Conservation (phyloP, 192 early-diverging fungal species). For the Coemansia asiatica region DNA sequence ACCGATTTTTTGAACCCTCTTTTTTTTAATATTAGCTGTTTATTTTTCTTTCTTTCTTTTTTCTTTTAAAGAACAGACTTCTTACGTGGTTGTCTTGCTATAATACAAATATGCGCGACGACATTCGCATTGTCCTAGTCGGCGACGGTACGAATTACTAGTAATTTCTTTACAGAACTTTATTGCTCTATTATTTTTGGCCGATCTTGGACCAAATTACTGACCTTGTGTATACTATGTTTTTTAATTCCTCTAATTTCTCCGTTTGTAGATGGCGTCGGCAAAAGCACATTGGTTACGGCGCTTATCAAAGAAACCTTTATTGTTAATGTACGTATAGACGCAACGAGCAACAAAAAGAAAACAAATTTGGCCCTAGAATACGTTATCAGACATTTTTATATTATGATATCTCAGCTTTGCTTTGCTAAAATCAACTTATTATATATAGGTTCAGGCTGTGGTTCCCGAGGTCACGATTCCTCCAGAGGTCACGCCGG, state of each 20-base stretch:
- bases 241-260: neutral
- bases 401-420: neutral
- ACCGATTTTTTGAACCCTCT: neutral
- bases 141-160: slow-evolving; percentile 73
- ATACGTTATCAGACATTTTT: no score
- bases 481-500: slow-evolving; percentile 95
- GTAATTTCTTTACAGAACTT: neutral
- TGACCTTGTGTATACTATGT: neutral
- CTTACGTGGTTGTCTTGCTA: neutral
- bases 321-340: slow-evolving; percentile 75
- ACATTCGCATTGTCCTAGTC: slow-evolving; percentile 90
- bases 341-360: no score
- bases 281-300: slow-evolving; percentile 96
- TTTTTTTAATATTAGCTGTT: neutral
- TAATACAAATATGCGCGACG: slow-evolving; percentile 66
- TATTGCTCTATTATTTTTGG: neutral
- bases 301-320: slow-evolving; percentile 96
- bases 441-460: slow-evolving; percentile 64
- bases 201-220: neutral
- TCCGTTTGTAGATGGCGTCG: slow-evolving; percentile 67
- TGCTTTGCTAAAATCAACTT: slow-evolving; percentile 3
- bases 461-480: slow-evolving; percentile 99
- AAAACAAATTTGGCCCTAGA: no score
- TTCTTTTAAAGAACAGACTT: neutral
- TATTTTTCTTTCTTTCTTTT: slow-evolving; percentile 2